Base-by-base conservation (phyloP, 177 flowering plant species). In the Vitis hybrid region DNA sequence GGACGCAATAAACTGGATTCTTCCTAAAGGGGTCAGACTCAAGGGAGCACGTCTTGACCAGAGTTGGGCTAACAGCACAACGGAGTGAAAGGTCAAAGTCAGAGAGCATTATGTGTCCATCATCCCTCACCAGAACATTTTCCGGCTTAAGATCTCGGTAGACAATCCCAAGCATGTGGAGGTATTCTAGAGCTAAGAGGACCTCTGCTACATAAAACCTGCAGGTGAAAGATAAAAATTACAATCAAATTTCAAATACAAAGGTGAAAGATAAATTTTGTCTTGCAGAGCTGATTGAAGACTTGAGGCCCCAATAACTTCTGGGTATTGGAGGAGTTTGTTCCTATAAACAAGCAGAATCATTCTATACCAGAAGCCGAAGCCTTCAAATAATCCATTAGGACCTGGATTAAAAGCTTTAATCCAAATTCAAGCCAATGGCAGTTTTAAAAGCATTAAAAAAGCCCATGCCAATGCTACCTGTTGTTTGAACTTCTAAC, bases 91-190 rank as follows among this genome's bases (percentile, higher is more conserved):
- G 97, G 68, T 94, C 98, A 68, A 94, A 92, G 70, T 94, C 98
- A 1, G 97, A 92, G 56, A 94, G 96, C 98, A 94, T 94, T 71
- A 94, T 91, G 75, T 94, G 98, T 10, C 98, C 98, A 65, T 94
- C 98, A 20, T 94, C 98, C 77, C 98, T 83, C 54, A 94, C 96
- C 9, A 94, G 94, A 19, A 94, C 95, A 79, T 94, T 94, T 73
- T 94, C 98, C 1, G 98, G 98, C 83, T 94, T 94, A 24, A 94
- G 97, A 70, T 94, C 98, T 69, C 98, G 92, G 75, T 94, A 94
- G 22, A 94, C 84, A 68, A 94, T 90, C n/a, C 98, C 98, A 50
- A 94, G 96, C 98, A 94, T 94, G 87, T 94, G 98, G 7, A 94
- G 95, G 71, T 94, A 94, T 70, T 94, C 98, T 64, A 94, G 54